Conservation (phyloP, 1,284 basidiomycete species). For the Grifola frondosa region DNA sequence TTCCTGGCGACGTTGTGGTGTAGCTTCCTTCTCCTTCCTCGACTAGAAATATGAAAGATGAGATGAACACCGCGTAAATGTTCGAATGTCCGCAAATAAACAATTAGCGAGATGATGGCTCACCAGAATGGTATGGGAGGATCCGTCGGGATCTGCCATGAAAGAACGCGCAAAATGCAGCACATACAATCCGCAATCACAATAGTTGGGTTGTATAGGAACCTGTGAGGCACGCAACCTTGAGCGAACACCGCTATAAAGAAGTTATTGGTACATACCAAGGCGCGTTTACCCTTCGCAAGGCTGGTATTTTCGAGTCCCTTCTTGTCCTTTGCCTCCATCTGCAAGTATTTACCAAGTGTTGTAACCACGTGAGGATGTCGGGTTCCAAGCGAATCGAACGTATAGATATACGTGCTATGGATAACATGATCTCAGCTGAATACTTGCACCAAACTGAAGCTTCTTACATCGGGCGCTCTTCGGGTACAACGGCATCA, state of each 20-base stretch:
- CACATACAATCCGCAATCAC: conserved; percentile 84
- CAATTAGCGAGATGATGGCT: conserved; percentile 13
- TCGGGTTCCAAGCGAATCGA: conserved; percentile 81
- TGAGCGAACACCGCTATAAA: not conserved
- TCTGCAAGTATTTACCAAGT: conserved; percentile 68
- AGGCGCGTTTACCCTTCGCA: conserved; percentile 45
- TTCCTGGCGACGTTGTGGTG: conserved; percentile 33
- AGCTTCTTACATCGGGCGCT: not conserved
- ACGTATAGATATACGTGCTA: conserved; percentile 79
- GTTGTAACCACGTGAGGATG: conserved; percentile 66
- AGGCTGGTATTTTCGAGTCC: conserved; percentile 40
- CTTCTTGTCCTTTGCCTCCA: conserved; percentile 83
- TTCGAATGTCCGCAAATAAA: not conserved
- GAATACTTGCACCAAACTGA: too few species aligned
- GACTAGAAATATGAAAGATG: conserved; percentile 27
- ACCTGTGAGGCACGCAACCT: conserved; percentile 44
- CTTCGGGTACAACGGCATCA: not conserved
- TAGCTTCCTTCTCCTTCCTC: conserved; percentile 29
- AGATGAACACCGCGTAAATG: conserved; percentile 1
- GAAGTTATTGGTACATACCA: conserved; percentile 35
- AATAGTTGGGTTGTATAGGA: conserved; percentile 79
- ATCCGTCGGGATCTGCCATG: conserved; percentile 53
- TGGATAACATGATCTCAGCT: too few species aligned
- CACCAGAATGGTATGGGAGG: conserved; percentile 48
- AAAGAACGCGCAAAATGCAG: conserved; percentile 79